Base-by-base conservation (phyloP, 139 green algal genomes). In the Pedinophyceae sp. region DNA sequence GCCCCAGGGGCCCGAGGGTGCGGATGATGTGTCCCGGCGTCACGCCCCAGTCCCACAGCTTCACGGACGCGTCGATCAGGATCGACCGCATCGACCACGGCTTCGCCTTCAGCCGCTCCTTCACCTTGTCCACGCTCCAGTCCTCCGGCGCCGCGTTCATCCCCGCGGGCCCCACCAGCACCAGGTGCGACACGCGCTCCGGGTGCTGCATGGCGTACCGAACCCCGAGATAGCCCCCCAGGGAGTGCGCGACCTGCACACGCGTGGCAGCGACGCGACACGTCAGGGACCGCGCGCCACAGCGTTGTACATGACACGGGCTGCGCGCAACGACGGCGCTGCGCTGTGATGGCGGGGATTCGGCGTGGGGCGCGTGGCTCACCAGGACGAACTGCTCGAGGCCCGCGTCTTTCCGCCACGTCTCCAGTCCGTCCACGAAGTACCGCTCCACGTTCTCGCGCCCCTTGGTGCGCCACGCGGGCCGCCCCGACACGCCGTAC, bases 111-210 rank as follows among this genome's bases (percentile, higher is more conserved):
- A 20, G 13, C 6, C 45, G 20, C 45, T 28, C 10, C 13, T 10
- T 10, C 13, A 50, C 10, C 19, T 15, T 10, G 13, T 23, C 45
- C 5, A 20, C 6, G 19, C 13, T 26, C 13, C 10, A 50, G 16
- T 26, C 29, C 5, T 51, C 17, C 7, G 50, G n/a, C n/a, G 4
- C 4, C 1, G 2, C 2, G 2, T 70, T 62, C 64, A 94, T 76
- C 52, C 84, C 85, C 10, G 82, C 85, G 20, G 85, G 84, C 34
- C 73, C 85, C 17, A 94, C 84, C 13, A 94, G 71, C 40, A 94
- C 61, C 17, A 94, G 74, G 62, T 94, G 82, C 53, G 79, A 4
- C 48, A 94, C 78, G 22, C 80, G 68, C 52, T 93, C 75, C 0
- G 85, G 85, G 62, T 94, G 66, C 3, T 56, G 40, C 48, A 89